Percentiles rank a stretch among this genome's conserved stretches.
These are phyloP conservation scores for Candida railenensis DNA, from an alignment of 805 yeast genomes.

Conservation along the genomic window DNA sequence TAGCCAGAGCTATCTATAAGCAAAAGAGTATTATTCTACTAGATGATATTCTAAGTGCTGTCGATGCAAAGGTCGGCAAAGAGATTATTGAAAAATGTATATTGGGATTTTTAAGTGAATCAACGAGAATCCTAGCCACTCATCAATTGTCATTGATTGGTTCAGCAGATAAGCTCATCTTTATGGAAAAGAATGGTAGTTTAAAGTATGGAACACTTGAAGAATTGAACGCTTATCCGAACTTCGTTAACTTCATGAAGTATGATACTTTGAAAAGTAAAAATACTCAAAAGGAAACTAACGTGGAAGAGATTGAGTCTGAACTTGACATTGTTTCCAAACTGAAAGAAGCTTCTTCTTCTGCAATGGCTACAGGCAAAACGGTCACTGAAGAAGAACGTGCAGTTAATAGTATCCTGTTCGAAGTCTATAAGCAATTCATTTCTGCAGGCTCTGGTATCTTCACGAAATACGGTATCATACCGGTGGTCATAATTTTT, in stretches of 20 bases:
- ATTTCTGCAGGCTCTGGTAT: conserved; percentile 14
- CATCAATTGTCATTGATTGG: conserved; percentile 74
- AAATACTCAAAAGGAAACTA: conserved; percentile 12
- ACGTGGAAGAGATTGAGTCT: conserved; percentile 1
- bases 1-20: conserved; percentile 76
- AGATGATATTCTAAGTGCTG: conserved; percentile 81
- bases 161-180: conserved; percentile 66
- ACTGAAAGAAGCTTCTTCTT: background rate
- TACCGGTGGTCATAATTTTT: conserved; percentile 5
- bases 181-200: conserved; percentile 60
- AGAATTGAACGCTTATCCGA: conserved; percentile 42
- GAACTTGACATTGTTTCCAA: conserved; percentile 7
- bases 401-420: conserved; percentile 15
- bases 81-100: conserved; percentile 71
- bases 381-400: conserved; percentile 4
- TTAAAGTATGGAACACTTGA: conserved; percentile 59
- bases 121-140: conserved; percentile 75
- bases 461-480: conserved; percentile 6
- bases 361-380: background rate
- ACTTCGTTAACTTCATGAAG: conserved; percentile 37
- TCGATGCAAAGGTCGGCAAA: conserved; percentile 81
- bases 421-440: conserved; percentile 13
- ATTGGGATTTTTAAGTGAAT: conserved; percentile 50
- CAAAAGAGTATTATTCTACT: conserved; percentile 63
- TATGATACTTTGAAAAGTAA: conserved; percentile 19